These are phyloP conservation scores for Trichophaea hybrida DNA, from an alignment of 2,329 filamentous ascomycete genomes.

Conservation along the genomic window DNA sequence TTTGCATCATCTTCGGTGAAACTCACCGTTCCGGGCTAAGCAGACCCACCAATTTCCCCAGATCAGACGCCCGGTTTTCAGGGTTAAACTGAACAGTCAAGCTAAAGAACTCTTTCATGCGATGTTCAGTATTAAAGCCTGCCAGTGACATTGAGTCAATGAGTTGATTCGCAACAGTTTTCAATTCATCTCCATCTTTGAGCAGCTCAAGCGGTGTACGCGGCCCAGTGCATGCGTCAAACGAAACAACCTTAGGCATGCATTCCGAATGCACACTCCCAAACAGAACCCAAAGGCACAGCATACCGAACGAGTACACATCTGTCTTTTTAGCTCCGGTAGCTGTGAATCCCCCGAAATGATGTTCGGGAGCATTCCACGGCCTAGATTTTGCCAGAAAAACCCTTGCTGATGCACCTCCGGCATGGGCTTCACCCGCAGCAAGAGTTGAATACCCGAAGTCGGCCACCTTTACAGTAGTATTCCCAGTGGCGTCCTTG, in stretches of 20 bases:
- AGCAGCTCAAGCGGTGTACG: neutral
- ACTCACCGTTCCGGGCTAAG: neutral
- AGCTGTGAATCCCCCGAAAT: conserved; percentile 1
- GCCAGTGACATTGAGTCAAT: too few species aligned
- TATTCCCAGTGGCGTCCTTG: neutral
- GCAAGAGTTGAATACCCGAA: conserved; percentile 6
- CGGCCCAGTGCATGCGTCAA: neutral
- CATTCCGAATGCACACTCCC: neutral
- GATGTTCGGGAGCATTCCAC: conserved; percentile 20
- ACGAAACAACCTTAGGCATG: neutral
- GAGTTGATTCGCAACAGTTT: neutral
- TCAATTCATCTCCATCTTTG: neutral
- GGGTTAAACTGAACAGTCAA: neutral
- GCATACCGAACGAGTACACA: too few species aligned
- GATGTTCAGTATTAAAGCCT: neutral
- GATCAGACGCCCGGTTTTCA: neutral
- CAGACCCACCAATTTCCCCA: neutral
- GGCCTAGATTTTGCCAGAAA: conserved; percentile 9
- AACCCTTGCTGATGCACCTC: conserved; percentile 7
- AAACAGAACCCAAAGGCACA: conserved; percentile 21
- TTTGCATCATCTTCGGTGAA: neutral
- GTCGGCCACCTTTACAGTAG: conserved; percentile 5
- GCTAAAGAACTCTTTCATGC: neutral
- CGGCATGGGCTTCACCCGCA: neutral
- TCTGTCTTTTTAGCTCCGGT: conserved; percentile 10